phyloP scores from a whole-genome alignment of 257 asterid genomes.

The Scutellaria baicalensis region DNA sequence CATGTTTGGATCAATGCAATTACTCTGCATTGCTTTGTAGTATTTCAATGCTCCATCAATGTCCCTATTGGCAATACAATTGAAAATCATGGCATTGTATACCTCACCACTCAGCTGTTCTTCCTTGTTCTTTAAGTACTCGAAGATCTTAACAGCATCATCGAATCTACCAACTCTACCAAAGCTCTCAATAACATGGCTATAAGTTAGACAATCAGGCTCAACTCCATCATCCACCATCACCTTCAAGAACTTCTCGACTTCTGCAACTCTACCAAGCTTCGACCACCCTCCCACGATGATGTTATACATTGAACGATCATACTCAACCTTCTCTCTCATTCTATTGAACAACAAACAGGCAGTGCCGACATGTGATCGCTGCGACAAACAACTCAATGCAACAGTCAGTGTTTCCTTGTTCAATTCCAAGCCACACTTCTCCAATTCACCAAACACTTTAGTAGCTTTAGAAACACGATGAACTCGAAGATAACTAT shows the following conservation, averaged over 20 bases:
- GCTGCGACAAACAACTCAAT: conserved; percentile 45
- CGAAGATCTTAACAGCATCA: conserved; percentile 53
- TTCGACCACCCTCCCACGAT: conserved; percentile 82
- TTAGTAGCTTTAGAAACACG: conserved; percentile 52
- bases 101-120: conserved; percentile 34
- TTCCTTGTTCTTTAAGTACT: conserved; percentile 45
- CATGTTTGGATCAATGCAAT: conserved; percentile 37
- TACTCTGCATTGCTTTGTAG: conserved; percentile 42
- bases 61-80: conserved; percentile 41
- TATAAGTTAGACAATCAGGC: conserved; percentile 54
- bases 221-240: conserved; percentile 73
- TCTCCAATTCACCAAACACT: conserved; percentile 45
- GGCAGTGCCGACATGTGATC: conserved; percentile 56
- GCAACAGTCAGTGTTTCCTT: conserved; percentile 43
- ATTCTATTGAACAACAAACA: conserved; percentile 47
- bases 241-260: conserved; percentile 46
- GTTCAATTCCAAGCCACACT: conserved; percentile 41
- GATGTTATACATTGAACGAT: conserved; percentile 39
- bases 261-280: conserved; percentile 57
- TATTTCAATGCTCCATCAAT: conserved; percentile 53
- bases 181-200: conserved; percentile 60
- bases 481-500: conserved; percentile 56
- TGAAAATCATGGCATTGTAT: conserved; percentile 72
- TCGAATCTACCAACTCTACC: conserved; percentile 71
- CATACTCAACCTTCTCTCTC: conserved; percentile 43